A percentile compares a stretch with the other conserved stretches of the same genome.
phyloP scores from a whole-genome alignment of 2,329 filamentous ascomycete genomes.

The Fusarium nurragi region DNA sequence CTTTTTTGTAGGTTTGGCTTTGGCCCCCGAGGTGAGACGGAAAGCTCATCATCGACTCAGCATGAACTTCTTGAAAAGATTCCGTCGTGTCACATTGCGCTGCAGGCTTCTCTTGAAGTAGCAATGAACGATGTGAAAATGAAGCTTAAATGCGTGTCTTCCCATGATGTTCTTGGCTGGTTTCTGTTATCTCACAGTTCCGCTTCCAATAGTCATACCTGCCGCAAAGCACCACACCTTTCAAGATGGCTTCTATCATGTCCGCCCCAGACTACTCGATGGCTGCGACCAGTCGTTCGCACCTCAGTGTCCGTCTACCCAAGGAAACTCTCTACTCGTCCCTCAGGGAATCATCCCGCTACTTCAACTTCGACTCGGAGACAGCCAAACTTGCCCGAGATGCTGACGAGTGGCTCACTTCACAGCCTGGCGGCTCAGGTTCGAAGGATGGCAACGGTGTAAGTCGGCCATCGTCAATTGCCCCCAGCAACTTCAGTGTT shows the following conservation, averaged over 20 bases:
- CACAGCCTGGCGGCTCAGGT: conserved; percentile 23
- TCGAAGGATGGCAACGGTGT: conserved; percentile 39
- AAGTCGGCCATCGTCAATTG: conserved; percentile 38
- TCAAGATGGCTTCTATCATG: conserved; percentile 44
- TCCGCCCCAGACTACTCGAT: conserved; percentile 44
- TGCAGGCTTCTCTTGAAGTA: background rate
- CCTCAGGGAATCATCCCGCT: conserved; percentile 38
- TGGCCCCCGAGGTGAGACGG: conserved; percentile 27
- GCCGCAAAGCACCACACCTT: background rate
- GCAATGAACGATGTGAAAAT: background rate
- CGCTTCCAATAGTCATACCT: background rate
- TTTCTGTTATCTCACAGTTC: background rate
- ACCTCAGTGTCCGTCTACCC: conserved; percentile 42
- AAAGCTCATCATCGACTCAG: conserved; percentile 15
- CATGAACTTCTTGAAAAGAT: conserved; percentile 13
- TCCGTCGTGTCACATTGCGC: conserved; percentile 16
- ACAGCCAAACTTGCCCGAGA: conserved; percentile 34
- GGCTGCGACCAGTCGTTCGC: conserved; percentile 36
- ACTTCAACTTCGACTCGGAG: conserved; percentile 41
- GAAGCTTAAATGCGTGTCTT: conserved; percentile 21
- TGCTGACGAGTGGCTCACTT: conserved; percentile 40
- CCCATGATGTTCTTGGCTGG: background rate
- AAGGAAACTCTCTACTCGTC: conserved; percentile 40
- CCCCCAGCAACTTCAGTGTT: conserved; percentile 37
- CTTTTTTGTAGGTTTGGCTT: conserved; percentile 5